Conservation (phyloP, 768 basidiomycete genomes). For the Boletus sp. region DNA sequence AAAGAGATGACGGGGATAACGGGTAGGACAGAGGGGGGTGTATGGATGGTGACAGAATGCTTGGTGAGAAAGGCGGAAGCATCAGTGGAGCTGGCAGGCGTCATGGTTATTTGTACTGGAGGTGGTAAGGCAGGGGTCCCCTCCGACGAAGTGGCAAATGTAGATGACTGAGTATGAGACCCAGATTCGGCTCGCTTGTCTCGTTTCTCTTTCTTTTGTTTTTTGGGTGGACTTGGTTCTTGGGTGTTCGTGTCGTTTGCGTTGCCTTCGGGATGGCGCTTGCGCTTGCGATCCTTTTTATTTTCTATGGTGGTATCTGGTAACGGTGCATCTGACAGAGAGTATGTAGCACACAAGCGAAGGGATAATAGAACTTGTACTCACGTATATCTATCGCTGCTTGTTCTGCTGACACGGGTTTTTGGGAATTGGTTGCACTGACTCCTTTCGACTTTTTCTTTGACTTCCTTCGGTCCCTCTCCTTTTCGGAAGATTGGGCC, state of each 20-base stretch:
- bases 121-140: slow-evolving; percentile 17
- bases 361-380: no score
- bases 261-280: slow-evolving; percentile 12
- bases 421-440: not conserved
- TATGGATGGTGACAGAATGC: slow-evolving; percentile 72
- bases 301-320: slow-evolving; percentile 7
- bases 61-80: slow-evolving; percentile 62
- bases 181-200: slow-evolving; percentile 6
- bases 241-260: not conserved
- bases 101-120: slow-evolving; percentile 14
- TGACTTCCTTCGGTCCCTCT: slow-evolving; percentile 3
- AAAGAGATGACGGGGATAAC: slow-evolving; percentile 74
- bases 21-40: slow-evolving; percentile 41
- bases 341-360: not conserved
- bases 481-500: slow-evolving; percentile 1
- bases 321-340: not conserved
- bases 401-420: not conserved
- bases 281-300: slow-evolving; percentile 27
- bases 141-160: not conserved
- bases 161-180: not conserved
- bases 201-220: slow-evolving; percentile 27
- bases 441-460: slow-evolving; percentile 9
- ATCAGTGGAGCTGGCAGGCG: slow-evolving; percentile 31
- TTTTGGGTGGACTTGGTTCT: slow-evolving; percentile 17
- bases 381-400: not conserved